Conservation (phyloP, 176 grass and related monocot genomes). For the Phragmites australis region DNA sequence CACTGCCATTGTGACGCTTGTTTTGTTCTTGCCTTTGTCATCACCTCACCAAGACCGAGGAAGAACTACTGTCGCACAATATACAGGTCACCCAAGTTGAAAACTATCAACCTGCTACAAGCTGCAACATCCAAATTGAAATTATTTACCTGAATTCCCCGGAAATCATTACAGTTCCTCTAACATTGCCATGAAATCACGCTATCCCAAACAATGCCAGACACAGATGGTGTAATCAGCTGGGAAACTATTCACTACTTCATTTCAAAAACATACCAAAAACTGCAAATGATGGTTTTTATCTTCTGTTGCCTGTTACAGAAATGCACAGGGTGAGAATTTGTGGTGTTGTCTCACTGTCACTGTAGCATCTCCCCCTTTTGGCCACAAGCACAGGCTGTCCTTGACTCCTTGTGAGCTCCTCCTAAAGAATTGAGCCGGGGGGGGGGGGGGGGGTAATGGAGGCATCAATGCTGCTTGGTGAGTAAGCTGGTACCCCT, state of each 20-base stretch:
- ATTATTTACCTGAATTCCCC: not conserved
- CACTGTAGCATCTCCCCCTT: slow-evolving; percentile 1
- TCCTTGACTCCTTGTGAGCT: slow-evolving; percentile 42
- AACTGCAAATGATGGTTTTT: slow-evolving; percentile 2
- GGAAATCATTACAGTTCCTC: not conserved
- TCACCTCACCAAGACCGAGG: not conserved
- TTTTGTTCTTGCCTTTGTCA: slow-evolving; percentile 40
- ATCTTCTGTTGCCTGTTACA: not conserved
- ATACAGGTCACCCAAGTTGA: too few species aligned
- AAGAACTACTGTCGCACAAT: too few species aligned
- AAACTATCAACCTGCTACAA: not conserved
- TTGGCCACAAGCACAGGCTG: slow-evolving; percentile 34
- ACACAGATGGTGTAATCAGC: not conserved
- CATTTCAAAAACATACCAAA: not conserved
- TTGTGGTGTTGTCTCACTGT: slow-evolving; percentile 4
- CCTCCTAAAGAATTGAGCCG: slow-evolving; percentile 44
- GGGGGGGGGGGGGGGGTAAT: slow-evolving; percentile 42
- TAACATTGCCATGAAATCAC: not conserved
- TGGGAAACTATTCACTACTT: not conserved
- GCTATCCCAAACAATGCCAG: not conserved
- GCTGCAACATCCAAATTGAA: not conserved
- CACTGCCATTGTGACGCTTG: slow-evolving; percentile 31
- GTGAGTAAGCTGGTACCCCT: slow-evolving; percentile 18
- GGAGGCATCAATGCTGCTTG: slow-evolving; percentile 58
- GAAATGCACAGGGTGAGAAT: slow-evolving; percentile 33